A percentile compares a stretch with the other conserved stretches of the same genome.
Conservation (phyloP, 805 yeast genomes). For the Suhomyces sp. region DNA sequence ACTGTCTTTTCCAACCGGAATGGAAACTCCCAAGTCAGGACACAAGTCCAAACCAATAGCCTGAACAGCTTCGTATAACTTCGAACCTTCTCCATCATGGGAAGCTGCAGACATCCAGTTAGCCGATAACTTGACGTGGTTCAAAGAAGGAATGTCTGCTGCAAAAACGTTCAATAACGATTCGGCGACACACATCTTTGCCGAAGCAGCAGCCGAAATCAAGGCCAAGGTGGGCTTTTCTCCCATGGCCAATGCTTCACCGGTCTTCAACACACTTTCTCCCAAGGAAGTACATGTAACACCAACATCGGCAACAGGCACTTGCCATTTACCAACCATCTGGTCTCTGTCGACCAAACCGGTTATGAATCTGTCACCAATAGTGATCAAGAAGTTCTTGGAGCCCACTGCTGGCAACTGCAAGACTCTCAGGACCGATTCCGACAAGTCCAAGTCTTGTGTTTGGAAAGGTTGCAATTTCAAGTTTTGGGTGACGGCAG, state of each 20-base stretch:
- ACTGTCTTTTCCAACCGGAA: conserved; percentile 98
- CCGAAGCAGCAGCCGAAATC: conserved; percentile 85
- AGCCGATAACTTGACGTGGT: conserved; percentile 82
- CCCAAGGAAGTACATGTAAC: conserved; percentile 91
- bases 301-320: conserved; percentile 97
- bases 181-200: conserved; percentile 95
- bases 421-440: conserved; percentile 78
- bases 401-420: conserved; percentile 93
- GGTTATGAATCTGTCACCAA: conserved; percentile 97
- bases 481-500: conserved; percentile 61
- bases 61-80: conserved; percentile 93
- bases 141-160: conserved; percentile 76
- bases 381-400: conserved; percentile 91
- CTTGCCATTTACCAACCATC: conserved; percentile 99
- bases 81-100: conserved; percentile 92
- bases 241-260: conserved; percentile 98
- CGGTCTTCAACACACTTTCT: conserved; percentile 64
- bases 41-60: conserved; percentile 94
- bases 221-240: conserved; percentile 91
- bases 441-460: conserved; percentile 42
- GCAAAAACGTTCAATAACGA: conserved; percentile 84
- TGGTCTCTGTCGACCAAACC: conserved; percentile 97
- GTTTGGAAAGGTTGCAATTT: conserved; percentile 42
- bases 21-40: conserved; percentile 85
- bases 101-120: conserved; percentile 99